Percentiles rank a stretch among this genome's conserved stretches.
phyloP scores from a whole-genome alignment of 495 filamentous ascomycete species.

The Penicillium fimorum region DNA sequence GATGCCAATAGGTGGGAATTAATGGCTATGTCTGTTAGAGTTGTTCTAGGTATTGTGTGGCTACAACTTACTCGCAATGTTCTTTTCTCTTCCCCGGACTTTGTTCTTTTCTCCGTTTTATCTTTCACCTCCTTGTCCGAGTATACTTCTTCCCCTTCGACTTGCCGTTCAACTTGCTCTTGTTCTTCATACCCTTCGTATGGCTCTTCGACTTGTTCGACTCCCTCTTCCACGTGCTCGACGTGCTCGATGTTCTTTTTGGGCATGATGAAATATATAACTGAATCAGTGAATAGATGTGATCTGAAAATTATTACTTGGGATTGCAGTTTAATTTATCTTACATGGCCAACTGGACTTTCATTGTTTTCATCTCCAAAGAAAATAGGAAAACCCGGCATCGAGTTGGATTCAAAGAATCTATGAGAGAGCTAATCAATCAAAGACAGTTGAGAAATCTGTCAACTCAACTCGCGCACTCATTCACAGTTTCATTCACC shows the following conservation, averaged over 20 bases:
- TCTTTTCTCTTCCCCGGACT: neutral
- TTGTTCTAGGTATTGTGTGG: neutral
- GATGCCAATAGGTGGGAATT: neutral
- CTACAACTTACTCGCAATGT: neutral
- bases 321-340: slow-evolving; percentile 1
- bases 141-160: neutral
- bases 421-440: neutral
- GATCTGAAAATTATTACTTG: neutral
- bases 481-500: neutral
- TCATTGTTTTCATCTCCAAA: neutral
- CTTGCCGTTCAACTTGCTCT: neutral
- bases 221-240: neutral
- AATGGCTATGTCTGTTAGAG: neutral
- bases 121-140: neutral
- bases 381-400: neutral
- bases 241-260: neutral
- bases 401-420: neutral
- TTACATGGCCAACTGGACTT: neutral
- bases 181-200: too few relatives aligned
- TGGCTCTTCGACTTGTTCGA: neutral
- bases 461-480: neutral
- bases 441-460: neutral
- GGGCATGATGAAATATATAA: neutral
- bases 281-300: neutral
- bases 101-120: neutral